Evolutionary conservation across 169 alveolate genomes (phyloP).

Genomic region (Babesia gibsoni): DNA sequence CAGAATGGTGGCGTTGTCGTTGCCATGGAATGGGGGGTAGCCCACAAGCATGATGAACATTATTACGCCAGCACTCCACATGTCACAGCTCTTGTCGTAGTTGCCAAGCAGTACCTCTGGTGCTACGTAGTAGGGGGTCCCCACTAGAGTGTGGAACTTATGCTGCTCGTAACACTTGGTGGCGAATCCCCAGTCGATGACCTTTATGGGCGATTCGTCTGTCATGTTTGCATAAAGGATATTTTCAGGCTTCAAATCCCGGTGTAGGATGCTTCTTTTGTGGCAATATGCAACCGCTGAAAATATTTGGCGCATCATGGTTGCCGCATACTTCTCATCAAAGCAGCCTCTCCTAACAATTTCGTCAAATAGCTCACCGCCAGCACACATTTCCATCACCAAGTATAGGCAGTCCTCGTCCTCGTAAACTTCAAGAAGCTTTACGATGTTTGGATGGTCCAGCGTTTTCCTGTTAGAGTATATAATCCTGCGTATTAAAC

Average conservation of each 20-base stretch:
- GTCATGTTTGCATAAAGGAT: conserved; percentile 84
- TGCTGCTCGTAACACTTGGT: conserved; percentile 84
- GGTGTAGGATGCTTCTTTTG: conserved; percentile 87
- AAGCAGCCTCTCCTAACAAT: conserved; percentile 86
- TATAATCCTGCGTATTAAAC: background rate
- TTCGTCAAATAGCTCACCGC: conserved; percentile 96
- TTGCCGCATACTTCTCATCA: conserved; percentile 87
- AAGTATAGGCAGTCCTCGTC: conserved; percentile 86
- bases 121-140: conserved; percentile 95
- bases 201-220: conserved; percentile 85
- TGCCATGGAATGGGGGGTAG: conserved; percentile 83
- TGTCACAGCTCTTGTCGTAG: conserved; percentile 92
- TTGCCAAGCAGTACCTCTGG: conserved; percentile 92
- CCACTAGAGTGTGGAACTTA: conserved; percentile 83
- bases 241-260: conserved; percentile 97
- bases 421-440: conserved; percentile 88
- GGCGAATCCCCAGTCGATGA: conserved; percentile 92
- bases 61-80: conserved; percentile 93
- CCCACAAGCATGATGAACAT: conserved; percentile 78
- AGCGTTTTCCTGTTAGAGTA: conserved; percentile 65
- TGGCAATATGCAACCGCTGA: conserved; percentile 93
- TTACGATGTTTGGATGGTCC: conserved; percentile 90
- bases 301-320: conserved; percentile 88
- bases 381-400: conserved; percentile 90
- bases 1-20: conserved; percentile 83